Percentiles rank a stretch among this genome's conserved stretches.
These are phyloP conservation scores for Fusarium pininemorale DNA, from an alignment of 2,329 filamentous ascomycete species.

Conservation along the genomic window DNA sequence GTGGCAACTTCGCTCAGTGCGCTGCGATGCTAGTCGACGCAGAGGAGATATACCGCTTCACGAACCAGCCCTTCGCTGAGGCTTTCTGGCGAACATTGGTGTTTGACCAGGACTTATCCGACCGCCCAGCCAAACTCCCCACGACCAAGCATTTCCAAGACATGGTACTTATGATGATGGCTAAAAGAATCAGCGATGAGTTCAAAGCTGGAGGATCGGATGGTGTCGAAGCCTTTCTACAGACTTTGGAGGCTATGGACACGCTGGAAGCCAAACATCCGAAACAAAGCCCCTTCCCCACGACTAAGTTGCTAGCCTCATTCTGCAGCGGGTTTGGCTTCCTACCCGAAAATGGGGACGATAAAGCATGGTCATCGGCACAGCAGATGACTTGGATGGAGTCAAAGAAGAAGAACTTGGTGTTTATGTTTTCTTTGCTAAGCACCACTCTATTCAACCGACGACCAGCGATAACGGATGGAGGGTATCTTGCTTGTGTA, in stretches of 20 bases:
- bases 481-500: neutral
- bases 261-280: neutral
- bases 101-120: neutral
- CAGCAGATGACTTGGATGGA: neutral
- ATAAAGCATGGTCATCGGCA: neutral
- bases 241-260: neutral
- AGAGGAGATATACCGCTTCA: neutral
- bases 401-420: neutral
- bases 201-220: neutral
- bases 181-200: neutral
- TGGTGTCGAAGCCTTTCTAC: neutral
- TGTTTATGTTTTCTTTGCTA: neutral
- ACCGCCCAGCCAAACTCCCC: neutral
- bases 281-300: neutral
- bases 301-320: neutral
- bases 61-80: neutral
- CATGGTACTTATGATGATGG: neutral
- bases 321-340: neutral
- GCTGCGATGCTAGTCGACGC: neutral
- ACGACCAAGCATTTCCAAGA: neutral
- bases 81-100: slow-evolving; percentile 1
- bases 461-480: neutral
- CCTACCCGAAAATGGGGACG: neutral
- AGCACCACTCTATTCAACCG: neutral
- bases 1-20: neutral